Conservation (phyloP, 306 rosid species). For the Citrullus mucosospermus region DNA sequence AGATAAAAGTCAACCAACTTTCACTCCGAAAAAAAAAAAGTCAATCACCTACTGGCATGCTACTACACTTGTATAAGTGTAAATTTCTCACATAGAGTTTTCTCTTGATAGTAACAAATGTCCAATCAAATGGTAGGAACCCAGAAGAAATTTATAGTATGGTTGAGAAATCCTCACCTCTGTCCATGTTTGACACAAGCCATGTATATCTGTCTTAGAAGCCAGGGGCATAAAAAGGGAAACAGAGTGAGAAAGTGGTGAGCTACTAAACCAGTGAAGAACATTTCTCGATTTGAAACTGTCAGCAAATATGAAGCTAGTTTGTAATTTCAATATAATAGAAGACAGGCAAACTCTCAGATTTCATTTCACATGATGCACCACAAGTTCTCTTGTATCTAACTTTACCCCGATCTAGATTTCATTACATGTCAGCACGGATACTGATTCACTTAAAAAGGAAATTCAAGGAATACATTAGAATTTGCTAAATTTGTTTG, state of each 20-base stretch:
- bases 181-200: slow-evolving; percentile 73
- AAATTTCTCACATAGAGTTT: neutral
- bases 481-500: neutral
- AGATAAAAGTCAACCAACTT: neutral
- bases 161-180: slow-evolving; percentile 32
- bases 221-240: neutral
- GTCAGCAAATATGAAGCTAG: neutral
- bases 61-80: neutral
- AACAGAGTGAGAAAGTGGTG: neutral
- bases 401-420: neutral
- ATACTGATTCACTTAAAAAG: neutral
- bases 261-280: neutral
- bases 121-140: neutral
- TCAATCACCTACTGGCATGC: neutral
- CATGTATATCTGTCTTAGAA: slow-evolving; percentile 69
- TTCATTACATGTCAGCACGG: neutral
- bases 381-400: neutral
- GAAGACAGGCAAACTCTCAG: neutral
- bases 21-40: neutral
- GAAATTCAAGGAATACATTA: neutral
- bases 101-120: neutral
- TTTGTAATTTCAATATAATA: neutral
- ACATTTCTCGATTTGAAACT: neutral
- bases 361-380: neutral
- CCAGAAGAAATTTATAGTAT: neutral